Evolutionary conservation across 1,139 yeast species (phyloP).

Genomic region (Nadsonia commutata): DNA sequence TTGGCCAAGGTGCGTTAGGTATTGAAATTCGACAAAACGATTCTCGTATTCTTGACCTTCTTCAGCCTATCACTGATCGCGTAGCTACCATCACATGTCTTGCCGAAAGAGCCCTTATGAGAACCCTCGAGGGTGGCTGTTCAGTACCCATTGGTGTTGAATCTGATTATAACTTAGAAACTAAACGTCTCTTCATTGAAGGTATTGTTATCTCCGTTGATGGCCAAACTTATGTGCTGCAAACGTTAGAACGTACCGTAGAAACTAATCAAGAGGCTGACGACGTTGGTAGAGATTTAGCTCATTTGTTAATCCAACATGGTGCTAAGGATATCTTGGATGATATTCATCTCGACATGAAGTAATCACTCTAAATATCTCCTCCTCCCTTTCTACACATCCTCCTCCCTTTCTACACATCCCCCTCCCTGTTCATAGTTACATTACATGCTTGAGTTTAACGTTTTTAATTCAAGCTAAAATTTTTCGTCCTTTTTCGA

Average conservation of each 20-base stretch:
- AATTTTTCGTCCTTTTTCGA: neutral
- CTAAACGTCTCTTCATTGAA: constrained; percentile 32
- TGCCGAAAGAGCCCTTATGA: constrained; percentile 84
- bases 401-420: no score
- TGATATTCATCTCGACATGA: constrained; percentile 49
- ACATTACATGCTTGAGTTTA: no score
- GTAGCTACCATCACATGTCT: constrained; percentile 62
- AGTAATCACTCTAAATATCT: constrained; percentile 14
- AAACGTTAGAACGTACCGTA: constrained; percentile 24
- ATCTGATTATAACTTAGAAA: constrained; percentile 35
- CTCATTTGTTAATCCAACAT: constrained; percentile 45
- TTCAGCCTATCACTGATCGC: constrained; percentile 48
- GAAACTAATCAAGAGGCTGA: constrained; percentile 49
- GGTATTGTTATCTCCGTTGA: constrained; percentile 80
- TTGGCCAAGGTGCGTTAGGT: constrained; percentile 96
- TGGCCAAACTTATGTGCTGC: constrained; percentile 57
- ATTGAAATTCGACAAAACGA: constrained; percentile 73
- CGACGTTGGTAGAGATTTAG: constrained; percentile 54
- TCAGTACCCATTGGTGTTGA: constrained; percentile 93
- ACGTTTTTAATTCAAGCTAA: no score
- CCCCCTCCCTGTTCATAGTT: no score
- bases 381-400: no score
- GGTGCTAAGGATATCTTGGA: constrained; percentile 83
- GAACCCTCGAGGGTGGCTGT: constrained; percentile 91
- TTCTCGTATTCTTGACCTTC: constrained; percentile 37